Base-by-base conservation (phyloP, 345 rosid genomes). In the Aurinia saxatilis region DNA sequence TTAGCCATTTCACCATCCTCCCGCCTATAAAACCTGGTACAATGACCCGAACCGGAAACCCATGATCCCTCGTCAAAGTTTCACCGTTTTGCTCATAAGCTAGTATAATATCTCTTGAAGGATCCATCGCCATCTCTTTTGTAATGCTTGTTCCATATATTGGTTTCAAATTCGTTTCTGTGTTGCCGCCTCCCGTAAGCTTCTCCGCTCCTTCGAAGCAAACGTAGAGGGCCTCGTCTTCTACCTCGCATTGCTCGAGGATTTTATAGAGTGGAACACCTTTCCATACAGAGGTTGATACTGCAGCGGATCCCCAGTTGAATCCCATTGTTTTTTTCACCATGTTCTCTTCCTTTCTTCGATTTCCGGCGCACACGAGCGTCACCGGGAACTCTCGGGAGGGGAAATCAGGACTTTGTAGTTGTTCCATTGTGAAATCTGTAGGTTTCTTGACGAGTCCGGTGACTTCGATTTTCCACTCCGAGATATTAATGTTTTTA, bases 1-100 rank as follows among this genome's bases (percentile, higher is more conserved):
- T 90, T 21, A 90, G 52, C 99, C 99, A 93, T 63, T 89, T 93
- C 8, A 90, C 97, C 99, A 90, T 93, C 17, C 97, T 75, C 0
- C 99, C 99, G 0, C 97, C 99, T 7, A 93, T 93, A 42, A 77
- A 90, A 6, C 99, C 99, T 0, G 99, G 99, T 14, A 93, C 81
- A 0, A 93, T 78, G 35, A 93, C 45, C 27, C 99, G 67, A 12
- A 87, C 87, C 0, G 99, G 99, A 29, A 82, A 93, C 0, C 99
- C 99, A 12, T 93, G 99, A 66, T 93, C 99, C 0, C 97, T 91
- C 0, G 82, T 42, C 21, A 92, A 63, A n/a, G 29, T 60, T 63
- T 89, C 91, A 0, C 93, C 95, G 79, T 92, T 92, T 77, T 92
- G 96, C 96, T 87, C 85, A 76, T 86, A 92, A 2, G 96, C 98